Evolutionary conservation across 768 basidiomycete genomes (phyloP), one percentile per base, ranked within the genome.

Genomic region (Saitozyma sp.): DNA sequence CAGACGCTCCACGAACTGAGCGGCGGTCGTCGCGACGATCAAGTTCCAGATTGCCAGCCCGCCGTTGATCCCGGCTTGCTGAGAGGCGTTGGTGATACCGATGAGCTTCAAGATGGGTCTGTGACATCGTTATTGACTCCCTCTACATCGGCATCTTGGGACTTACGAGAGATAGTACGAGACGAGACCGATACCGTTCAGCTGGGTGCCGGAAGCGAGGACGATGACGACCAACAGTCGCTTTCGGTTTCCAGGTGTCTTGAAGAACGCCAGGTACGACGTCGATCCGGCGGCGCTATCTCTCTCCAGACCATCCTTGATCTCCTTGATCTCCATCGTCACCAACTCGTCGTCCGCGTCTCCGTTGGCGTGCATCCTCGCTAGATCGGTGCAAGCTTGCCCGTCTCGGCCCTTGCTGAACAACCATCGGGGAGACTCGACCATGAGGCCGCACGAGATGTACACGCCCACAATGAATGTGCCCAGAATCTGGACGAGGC

Each of bases 401-500:
- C 81, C 84, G 9, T 89, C 85, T 58, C 83, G 84, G 20, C 90
- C 90, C 77, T 89, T 89, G 79, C 83, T 85, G 71, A 92, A 74
- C 65, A 91, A 81, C 85, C 84, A 93, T 83, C 91, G 87, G 52
- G 92, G 92, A 0, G 88, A 89, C 78, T 94, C 92, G 49, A 90
- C 90, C 14, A 82, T 83, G 79, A 88, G 87, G 73, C 83, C 85
- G 68, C 91, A 79, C 55, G 53, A 16, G 52, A 52, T 59, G 40
- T 56, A 60, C 45, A 50, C 14, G 43, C 92, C 76, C 68, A 67
- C 58, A 56, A 92, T 75, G 76, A 67, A 43, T 9, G 69, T 64
- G 17, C 67, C 67, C 45, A 74, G 53, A 70, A 39, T 16, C 40
- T 70, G 69, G 40, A 74, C 54, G 9, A 71, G 17, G 19, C 67